Evolutionary conservation across 2,329 filamentous ascomycete species (phyloP).

Genomic region (Fusarium euwallaceae): DNA sequence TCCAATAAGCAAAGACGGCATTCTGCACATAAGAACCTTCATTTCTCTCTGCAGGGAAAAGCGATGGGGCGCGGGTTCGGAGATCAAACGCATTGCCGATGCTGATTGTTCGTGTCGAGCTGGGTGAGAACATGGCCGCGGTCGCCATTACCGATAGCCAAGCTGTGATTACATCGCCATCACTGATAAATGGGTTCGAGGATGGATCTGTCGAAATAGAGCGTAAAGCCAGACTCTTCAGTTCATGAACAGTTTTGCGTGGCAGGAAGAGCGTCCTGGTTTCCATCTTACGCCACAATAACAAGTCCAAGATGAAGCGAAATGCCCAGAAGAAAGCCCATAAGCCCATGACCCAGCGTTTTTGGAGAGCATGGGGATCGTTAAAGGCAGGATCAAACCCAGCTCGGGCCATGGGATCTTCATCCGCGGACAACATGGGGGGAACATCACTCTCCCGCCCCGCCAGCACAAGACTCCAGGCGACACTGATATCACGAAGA

Average conservation of each 20-base stretch:
- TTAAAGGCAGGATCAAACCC: slow-evolving; percentile 6
- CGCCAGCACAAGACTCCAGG: slow-evolving; percentile 19
- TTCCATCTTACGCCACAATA: slow-evolving; percentile 14
- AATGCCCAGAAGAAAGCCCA: not conserved
- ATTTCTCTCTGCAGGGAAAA: not conserved
- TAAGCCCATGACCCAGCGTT: slow-evolving; percentile 6
- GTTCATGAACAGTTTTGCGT: not conserved
- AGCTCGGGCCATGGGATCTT: slow-evolving; percentile 21
- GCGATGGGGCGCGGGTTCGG: slow-evolving; percentile 6
- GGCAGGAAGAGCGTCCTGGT: slow-evolving; percentile 11
- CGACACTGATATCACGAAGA: slow-evolving; percentile 3
- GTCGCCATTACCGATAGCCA: slow-evolving; percentile 2
- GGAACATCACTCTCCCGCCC: not conserved
- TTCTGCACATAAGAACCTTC: slow-evolving; percentile 18
- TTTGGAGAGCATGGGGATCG: not conserved
- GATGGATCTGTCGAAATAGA: not conserved
- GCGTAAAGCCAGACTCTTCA: not conserved
- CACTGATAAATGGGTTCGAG: slow-evolving; percentile 1
- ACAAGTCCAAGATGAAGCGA: not conserved
- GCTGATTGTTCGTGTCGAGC: not conserved
- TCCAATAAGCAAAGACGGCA: slow-evolving; percentile 8
- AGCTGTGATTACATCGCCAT: slow-evolving; percentile 7
- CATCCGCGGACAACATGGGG: slow-evolving; percentile 1
- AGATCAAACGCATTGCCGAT: slow-evolving; percentile 18
- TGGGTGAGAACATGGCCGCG: slow-evolving; percentile 1